Evolutionary conservation across 768 basidiomycete species (phyloP).

Genomic region (Lyophyllum atratum): DNA sequence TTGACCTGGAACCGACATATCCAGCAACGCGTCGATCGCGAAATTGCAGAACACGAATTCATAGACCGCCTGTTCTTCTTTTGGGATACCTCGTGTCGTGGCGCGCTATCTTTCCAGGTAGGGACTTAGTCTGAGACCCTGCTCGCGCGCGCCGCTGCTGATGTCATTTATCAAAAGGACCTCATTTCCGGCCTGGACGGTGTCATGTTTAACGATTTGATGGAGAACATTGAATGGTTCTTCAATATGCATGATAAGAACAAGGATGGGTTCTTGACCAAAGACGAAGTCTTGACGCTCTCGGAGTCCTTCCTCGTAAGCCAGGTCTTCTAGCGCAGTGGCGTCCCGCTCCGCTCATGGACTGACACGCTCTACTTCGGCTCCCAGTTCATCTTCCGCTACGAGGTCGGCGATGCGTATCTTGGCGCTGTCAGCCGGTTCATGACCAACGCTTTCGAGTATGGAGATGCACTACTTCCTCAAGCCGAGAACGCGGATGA

Average conservation of each 20-base stretch:
- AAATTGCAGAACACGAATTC: slow-evolving; percentile 94
- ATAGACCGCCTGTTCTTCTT: slow-evolving; percentile 93
- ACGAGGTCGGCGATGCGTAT: slow-evolving; percentile 95
- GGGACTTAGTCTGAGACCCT: slow-evolving; percentile 16
- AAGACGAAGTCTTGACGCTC: slow-evolving; percentile 93
- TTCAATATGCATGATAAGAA: slow-evolving; percentile 96
- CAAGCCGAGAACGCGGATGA: slow-evolving; percentile 24
- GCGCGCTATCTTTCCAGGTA: slow-evolving; percentile 89
- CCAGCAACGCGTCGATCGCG: slow-evolving; percentile 84
- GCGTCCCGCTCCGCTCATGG: neutral
- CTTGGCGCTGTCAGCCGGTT: slow-evolving; percentile 95
- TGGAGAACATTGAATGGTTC: slow-evolving; percentile 99
- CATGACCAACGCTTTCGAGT: slow-evolving; percentile 98
- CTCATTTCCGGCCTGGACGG: slow-evolving; percentile 86
- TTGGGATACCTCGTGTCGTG: slow-evolving; percentile 84
- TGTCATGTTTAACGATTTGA: slow-evolving; percentile 94
- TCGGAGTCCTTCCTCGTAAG: slow-evolving; percentile 91
- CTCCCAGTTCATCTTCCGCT: slow-evolving; percentile 93
- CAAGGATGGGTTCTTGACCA: slow-evolving; percentile 92
- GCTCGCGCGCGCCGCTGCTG: slow-evolving; percentile 1
- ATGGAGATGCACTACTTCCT: slow-evolving; percentile 90
- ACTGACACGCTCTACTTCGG: slow-evolving; percentile 2
- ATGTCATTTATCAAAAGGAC: slow-evolving; percentile 54
- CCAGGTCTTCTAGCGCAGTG: slow-evolving; percentile 8
- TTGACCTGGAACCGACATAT: neutral